phyloP scores from a whole-genome alignment of 441 rosid species.

The Adansonia rubrostipa region DNA sequence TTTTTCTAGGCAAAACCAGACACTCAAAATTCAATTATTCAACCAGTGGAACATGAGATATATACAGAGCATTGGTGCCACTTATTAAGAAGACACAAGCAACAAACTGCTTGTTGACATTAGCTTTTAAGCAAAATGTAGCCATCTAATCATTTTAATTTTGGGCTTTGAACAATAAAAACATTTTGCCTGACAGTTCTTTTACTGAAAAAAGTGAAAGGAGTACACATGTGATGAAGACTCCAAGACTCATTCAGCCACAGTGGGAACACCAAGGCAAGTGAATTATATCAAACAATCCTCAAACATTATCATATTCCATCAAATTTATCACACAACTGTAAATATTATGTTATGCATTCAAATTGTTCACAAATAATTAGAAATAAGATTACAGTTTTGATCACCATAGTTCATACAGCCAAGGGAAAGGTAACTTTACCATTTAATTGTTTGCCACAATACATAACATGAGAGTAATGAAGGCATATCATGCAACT shows the following conservation, averaged over 20 bases:
- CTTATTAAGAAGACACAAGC: background rate
- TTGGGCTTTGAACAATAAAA: background rate
- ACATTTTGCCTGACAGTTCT: background rate
- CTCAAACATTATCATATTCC: background rate
- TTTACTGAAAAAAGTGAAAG: background rate
- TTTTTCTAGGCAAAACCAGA: slow-evolving; percentile 4
- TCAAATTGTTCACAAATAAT: background rate
- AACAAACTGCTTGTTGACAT: background rate
- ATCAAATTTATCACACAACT: background rate
- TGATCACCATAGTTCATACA: background rate
- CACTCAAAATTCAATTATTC: slow-evolving; percentile 8
- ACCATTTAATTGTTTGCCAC: slow-evolving; percentile 9
- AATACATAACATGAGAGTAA: background rate
- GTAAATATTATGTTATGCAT: background rate
- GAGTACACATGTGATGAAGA: background rate
- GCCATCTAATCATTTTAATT: background rate
- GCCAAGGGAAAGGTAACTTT: background rate
- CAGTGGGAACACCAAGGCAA: background rate
- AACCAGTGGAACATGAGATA: background rate
- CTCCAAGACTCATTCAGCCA: background rate
- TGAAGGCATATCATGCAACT: slow-evolving; percentile 12
- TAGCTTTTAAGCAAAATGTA: background rate
- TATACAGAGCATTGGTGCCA: background rate
- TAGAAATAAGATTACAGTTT: background rate
- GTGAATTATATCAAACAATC: slow-evolving; percentile 6